These are phyloP conservation scores for Salix brachista DNA, from an alignment of 345 rosid genomes.

Conservation along the genomic window DNA sequence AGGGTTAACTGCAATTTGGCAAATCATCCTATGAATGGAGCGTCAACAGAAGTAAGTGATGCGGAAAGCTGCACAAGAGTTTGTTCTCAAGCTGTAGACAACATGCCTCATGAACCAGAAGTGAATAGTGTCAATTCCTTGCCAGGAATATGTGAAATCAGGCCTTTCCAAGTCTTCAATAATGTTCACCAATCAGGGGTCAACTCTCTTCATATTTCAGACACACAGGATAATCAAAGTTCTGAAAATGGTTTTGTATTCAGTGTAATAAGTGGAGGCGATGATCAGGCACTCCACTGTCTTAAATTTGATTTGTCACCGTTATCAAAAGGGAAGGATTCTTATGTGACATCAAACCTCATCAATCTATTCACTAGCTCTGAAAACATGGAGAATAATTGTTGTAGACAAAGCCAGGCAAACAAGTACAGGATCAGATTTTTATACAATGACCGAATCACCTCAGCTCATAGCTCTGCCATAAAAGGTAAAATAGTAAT, in stretches of 20 bases:
- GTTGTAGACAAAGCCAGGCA: conserved; percentile 27
- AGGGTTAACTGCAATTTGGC: conserved; percentile 9
- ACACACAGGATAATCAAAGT: conserved; percentile 27
- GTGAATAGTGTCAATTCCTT: conserved; percentile 28
- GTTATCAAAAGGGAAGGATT: conserved; percentile 13
- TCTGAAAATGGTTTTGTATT: conserved; percentile 34
- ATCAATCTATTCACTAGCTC: conserved; percentile 14
- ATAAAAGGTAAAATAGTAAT: conserved; percentile 56
- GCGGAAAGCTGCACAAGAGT: conserved; percentile 11
- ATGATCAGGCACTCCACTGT: conserved; percentile 85
- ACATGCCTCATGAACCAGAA: conserved; percentile 26
- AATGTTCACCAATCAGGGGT: conserved; percentile 84
- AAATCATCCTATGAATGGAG: conserved; percentile 10
- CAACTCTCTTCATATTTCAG: conserved; percentile 73
- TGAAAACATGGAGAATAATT: conserved; percentile 15
- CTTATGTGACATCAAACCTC: conserved; percentile 14
- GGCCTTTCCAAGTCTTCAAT: conserved; percentile 48
- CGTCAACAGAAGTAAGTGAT: conserved; percentile 7
- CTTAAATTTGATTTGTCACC: conserved; percentile 40
- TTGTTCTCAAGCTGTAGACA: conserved; percentile 20
- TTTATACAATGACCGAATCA: conserved; percentile 38
- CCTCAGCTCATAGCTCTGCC: conserved; percentile 82
- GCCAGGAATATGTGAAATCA: conserved; percentile 49
- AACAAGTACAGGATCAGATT: conserved; percentile 38
- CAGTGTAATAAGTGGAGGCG: conserved; percentile 76